Evolutionary conservation across 2,329 filamentous ascomycete species (phyloP).

Genomic region (Fusarium sp.): DNA sequence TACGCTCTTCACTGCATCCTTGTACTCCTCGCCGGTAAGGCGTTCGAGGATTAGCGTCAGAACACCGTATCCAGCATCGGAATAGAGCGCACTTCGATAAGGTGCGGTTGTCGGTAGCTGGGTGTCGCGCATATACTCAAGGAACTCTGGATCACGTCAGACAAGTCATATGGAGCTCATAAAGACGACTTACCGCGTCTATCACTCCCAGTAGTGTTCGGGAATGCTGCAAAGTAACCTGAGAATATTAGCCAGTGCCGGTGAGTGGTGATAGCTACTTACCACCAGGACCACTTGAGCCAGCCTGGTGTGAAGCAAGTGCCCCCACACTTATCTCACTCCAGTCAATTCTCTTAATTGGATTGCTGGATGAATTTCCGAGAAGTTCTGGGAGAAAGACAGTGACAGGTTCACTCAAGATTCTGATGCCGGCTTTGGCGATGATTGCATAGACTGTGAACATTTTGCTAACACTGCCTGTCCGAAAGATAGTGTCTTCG

Average conservation of each 20-base stretch:
- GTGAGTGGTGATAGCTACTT: background rate
- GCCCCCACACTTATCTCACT: constrained; percentile 39
- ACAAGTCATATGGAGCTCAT: rapidly evolving
- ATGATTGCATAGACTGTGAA: constrained; percentile 36
- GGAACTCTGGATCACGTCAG: constrained; percentile 2
- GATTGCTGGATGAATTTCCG: constrained; percentile 16
- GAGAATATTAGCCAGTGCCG: background rate
- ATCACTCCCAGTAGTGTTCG: rapidly evolving
- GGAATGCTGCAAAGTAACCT: background rate
- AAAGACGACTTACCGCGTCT: background rate
- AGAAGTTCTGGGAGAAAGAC: constrained; percentile 36
- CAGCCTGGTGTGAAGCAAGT: constrained; percentile 39
- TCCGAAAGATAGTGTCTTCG: constrained; percentile 27
- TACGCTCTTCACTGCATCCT: constrained; percentile 18
- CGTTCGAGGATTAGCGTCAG: constrained; percentile 33
- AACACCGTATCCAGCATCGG: constrained; percentile 39
- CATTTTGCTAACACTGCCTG: constrained; percentile 38
- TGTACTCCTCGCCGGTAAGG: constrained; percentile 22
- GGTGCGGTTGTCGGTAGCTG: constrained; percentile 28
- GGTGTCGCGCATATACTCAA: constrained; percentile 23
- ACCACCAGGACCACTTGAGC: constrained; percentile 27
- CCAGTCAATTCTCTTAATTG: constrained; percentile 26
- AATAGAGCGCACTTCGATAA: constrained; percentile 40
- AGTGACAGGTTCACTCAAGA: constrained; percentile 35
- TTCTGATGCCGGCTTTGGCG: constrained; percentile 33